Base-by-base conservation (phyloP, 2,329 filamentous ascomycete genomes). In the Monilinia polystroma region DNA sequence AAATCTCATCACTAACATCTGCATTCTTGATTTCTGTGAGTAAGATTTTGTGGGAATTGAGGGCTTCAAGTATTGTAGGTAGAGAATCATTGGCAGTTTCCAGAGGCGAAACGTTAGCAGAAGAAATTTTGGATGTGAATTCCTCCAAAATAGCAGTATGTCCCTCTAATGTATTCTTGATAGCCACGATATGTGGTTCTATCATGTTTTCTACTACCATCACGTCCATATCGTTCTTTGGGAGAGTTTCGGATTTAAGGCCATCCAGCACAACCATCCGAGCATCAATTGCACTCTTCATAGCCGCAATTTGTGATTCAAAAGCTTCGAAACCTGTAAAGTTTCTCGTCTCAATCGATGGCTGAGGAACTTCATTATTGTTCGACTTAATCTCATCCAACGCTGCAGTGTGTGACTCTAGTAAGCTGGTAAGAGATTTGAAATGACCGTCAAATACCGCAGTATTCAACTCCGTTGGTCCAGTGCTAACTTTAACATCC, bases 1-100 rank as follows among this genome's bases (percentile, higher is more conserved):
- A 66, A 11, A 76, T 75, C 49, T 76, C 74, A 14, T 74, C 74
- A 29, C 68, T 69, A 18, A 76, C 70, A 64, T 76, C 73, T n/a
- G 60, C 43, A n/a, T 75, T 73, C 63, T 74, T 75, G 56, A 76
- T 70, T 63, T 76, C 75, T 18, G 62, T 70, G 1, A 76, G 67
- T 1, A 73, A 35, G 29, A 55, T 66, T n/a, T 70, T 71, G 41
- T 75, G 73, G 8, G 58, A 54, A 23, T 64, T 67, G 6, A 75
- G 68, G 20, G 68, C 72, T 26, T 68, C 66, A 11, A 74, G 59
- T n/a, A 75, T 69, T 5, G 66, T 70, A 11, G 65, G 57, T n/a
- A 73, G 54, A 38, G 54, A 18, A 47, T 57, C 23, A 38, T 56
- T 55, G 45, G 18, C 26, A n/a, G 45, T 45, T 41, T 69, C 70